Evolutionary conservation across 2,329 filamentous ascomycete species (phyloP).

Genomic region (Plectosphaerella sp.): DNA sequence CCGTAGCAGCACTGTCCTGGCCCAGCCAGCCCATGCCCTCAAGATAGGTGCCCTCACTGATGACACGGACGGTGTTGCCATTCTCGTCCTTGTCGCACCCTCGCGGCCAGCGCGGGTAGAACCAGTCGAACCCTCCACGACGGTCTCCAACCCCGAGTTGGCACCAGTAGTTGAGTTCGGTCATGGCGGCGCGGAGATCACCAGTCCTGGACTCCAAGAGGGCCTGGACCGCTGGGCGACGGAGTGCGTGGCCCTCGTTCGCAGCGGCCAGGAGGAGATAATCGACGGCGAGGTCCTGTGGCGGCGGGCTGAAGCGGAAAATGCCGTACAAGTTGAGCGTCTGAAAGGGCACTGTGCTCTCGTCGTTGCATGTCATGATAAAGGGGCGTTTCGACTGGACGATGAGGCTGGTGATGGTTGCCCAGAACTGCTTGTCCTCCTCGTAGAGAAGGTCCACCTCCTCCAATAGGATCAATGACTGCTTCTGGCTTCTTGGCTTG

Average conservation of each 20-base stretch:
- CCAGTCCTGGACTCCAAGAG: constrained; percentile 65
- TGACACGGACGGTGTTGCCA: constrained; percentile 67
- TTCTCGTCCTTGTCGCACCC: constrained; percentile 64
- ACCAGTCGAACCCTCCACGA: constrained; percentile 88
- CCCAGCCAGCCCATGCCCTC: constrained; percentile 73
- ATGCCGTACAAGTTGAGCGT: constrained; percentile 80
- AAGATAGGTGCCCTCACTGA: constrained; percentile 76
- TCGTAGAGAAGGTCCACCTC: constrained; percentile 93
- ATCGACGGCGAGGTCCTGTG: constrained; percentile 67
- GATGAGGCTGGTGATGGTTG: constrained; percentile 72
- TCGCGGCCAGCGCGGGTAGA: constrained; percentile 71
- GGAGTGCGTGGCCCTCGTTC: constrained; percentile 79
- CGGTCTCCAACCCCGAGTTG: constrained; percentile 89
- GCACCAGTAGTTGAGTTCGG: constrained; percentile 92
- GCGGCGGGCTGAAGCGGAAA: constrained; percentile 67
- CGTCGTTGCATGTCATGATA: constrained; percentile 92
- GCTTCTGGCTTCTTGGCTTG: constrained; percentile 63
- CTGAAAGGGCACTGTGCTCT: constrained; percentile 71
- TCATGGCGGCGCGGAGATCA: constrained; percentile 78
- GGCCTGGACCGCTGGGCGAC: constrained; percentile 59
- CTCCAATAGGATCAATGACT: constrained; percentile 90
- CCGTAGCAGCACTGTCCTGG: constrained; percentile 48
- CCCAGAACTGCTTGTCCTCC: constrained; percentile 94
- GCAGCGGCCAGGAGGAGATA: constrained; percentile 79
- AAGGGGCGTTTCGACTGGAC: constrained; percentile 85